Conservation (phyloP, 495 filamentous ascomycete species). For the Neurospora sp. region DNA sequence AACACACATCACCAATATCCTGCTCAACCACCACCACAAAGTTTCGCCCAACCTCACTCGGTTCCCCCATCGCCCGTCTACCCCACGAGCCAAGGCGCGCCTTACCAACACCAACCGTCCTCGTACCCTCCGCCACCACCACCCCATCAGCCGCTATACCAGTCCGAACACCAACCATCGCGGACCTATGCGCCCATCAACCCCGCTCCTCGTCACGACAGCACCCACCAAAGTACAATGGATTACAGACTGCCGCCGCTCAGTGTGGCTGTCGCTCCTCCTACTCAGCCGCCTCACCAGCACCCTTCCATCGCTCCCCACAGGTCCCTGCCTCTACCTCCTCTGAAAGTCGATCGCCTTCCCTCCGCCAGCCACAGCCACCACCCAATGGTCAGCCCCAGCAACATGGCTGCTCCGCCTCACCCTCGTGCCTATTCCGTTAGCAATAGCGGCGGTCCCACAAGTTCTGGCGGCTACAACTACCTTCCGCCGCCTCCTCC, state of each 20-base stretch:
- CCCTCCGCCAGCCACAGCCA: background rate
- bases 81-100: conserved; percentile 17
- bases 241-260: conserved; percentile 6
- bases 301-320: background rate
- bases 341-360: conserved; percentile 8
- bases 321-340: conserved; percentile 5
- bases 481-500: conserved; percentile 4
- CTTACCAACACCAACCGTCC: conserved; percentile 11
- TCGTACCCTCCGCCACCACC: conserved; percentile 34
- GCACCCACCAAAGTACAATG: conserved; percentile 2
- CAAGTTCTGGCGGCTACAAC: conserved; percentile 5
- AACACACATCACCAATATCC: conserved; percentile 21
- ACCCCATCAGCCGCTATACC: conserved; percentile 26
- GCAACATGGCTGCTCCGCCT: background rate
- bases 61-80: conserved; percentile 34
- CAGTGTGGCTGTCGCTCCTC: conserved; percentile 10
- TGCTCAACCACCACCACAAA: conserved; percentile 28
- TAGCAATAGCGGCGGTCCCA: conserved; percentile 4
- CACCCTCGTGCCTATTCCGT: background rate
- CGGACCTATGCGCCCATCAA: conserved; percentile 19
- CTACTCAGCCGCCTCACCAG: background rate
- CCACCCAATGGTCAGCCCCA: conserved; percentile 10
- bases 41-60: conserved; percentile 37
- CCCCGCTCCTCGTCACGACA: conserved; percentile 18
- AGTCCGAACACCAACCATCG: conserved; percentile 17